phyloP scores from a whole-genome alignment of 345 rosid species.

The Cardiospermum halicacabum region DNA sequence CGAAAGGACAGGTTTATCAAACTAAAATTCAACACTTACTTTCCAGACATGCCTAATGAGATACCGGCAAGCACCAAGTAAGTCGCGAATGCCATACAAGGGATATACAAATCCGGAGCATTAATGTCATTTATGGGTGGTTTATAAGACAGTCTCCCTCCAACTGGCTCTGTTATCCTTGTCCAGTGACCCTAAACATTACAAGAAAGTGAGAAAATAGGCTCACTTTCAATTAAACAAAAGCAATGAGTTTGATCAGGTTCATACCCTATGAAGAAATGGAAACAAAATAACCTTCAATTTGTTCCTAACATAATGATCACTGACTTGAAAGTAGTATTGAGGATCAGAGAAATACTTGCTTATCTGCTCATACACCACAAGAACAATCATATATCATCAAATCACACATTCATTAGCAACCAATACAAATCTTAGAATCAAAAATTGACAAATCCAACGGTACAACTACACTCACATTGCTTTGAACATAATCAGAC shows the following conservation, averaged over 20 bases:
- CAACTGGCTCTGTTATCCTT: conserved; percentile 60
- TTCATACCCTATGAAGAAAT: conserved; percentile 38
- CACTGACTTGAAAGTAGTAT: conserved; percentile 60
- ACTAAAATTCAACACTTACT: conserved; percentile 30
- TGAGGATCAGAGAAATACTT: conserved; percentile 57
- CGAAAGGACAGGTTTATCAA: not conserved
- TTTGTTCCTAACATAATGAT: conserved; percentile 48
- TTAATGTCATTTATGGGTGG: conserved; percentile 69
- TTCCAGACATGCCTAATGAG: conserved; percentile 51
- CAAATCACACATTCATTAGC: too few relatives aligned
- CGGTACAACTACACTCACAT: conserved; percentile 38
- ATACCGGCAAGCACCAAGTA: conserved; percentile 66
- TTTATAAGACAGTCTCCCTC: conserved; percentile 60
- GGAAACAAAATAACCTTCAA: conserved; percentile 52
- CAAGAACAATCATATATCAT: not conserved
- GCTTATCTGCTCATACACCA: conserved; percentile 36
- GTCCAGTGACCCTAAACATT: conserved; percentile 62
- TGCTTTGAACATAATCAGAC: conserved; percentile 59
- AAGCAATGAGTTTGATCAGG: not conserved
- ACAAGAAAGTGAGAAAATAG: not conserved
- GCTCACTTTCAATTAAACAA: not conserved
- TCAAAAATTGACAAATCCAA: too few relatives aligned
- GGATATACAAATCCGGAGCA: conserved; percentile 78
- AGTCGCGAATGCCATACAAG: conserved; percentile 66
- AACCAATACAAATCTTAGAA: not conserved